Evolutionary conservation across 768 basidiomycete genomes (phyloP).

Genomic region (Vararia minispora): DNA sequence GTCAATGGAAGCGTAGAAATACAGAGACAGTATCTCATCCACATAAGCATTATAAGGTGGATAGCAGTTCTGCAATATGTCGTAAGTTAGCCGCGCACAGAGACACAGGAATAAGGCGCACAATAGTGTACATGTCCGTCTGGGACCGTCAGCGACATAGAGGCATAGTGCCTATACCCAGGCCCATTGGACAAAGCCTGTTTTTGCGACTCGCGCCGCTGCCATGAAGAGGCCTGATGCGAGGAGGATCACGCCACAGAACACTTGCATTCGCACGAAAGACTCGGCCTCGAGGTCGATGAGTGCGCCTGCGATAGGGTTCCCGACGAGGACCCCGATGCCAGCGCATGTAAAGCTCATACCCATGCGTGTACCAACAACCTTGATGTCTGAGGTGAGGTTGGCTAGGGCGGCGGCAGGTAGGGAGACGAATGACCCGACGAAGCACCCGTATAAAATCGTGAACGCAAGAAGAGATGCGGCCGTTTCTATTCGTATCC

Average conservation of each 20-base stretch:
- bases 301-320: constrained; percentile 14
- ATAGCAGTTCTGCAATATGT: too few relatives aligned
- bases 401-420: constrained; percentile 3
- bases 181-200: too few relatives aligned
- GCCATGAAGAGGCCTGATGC: neutral
- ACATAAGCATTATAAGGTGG: too few relatives aligned
- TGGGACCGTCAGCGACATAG: too few relatives aligned
- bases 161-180: too few relatives aligned
- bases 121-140: too few relatives aligned
- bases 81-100: too few relatives aligned
- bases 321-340: constrained; percentile 13
- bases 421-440: constrained; percentile 12
- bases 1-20: too few relatives aligned
- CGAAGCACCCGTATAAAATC: constrained; percentile 28
- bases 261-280: constrained; percentile 7
- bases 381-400: constrained; percentile 7
- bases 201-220: constrained; percentile 1
- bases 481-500: constrained; percentile 19
- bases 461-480: constrained; percentile 21
- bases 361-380: constrained; percentile 16
- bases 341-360: constrained; percentile 14
- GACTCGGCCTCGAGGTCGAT: constrained; percentile 6
- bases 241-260: constrained; percentile 5
- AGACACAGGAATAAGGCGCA: too few relatives aligned
- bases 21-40: too few relatives aligned